Conservation (phyloP, 108 stramenopile species). For the Fragilariopsis cylindrus region DNA sequence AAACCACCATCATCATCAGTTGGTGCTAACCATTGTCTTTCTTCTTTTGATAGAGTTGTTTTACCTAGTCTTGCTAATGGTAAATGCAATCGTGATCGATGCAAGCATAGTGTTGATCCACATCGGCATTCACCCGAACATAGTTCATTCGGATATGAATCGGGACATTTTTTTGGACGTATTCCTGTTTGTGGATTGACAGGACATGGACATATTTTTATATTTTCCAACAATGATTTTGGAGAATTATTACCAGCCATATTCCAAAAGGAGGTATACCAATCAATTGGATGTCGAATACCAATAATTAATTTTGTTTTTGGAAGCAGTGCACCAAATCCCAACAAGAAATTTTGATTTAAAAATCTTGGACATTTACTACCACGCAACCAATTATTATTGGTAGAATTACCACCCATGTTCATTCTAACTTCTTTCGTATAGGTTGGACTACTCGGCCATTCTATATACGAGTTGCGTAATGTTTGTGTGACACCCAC, state of each 20-base stretch:
- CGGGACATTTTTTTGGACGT: neutral
- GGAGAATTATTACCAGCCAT: neutral
- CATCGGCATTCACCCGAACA: conserved; percentile 7
- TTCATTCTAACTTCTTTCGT: neutral
- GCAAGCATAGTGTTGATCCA: neutral
- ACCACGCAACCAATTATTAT: neutral
- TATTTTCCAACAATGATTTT: neutral
- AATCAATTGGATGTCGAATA: conserved; percentile 70
- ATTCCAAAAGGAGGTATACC: conserved; percentile 66
- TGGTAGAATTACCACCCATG: neutral
- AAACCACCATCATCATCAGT: conserved; percentile 6
- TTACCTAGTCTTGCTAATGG: conserved; percentile 15
- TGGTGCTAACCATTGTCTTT: conserved; percentile 1
- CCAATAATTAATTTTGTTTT: conserved; percentile 68
- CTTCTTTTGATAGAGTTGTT: neutral
- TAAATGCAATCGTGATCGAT: conserved; percentile 9
- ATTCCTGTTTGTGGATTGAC: neutral
- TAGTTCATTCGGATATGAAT: neutral
- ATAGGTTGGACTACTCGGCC: conserved; percentile 3
- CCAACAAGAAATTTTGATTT: neutral
- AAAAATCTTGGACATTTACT: neutral
- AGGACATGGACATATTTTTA: neutral
- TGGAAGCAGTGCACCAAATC: conserved; percentile 36
- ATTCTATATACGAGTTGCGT: neutral
- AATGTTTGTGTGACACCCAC: neutral